Evolutionary conservation across 139 green algal genomes (phyloP), one percentile per base, ranked within the genome.

Genomic region (Micractinium conductrix): DNA sequence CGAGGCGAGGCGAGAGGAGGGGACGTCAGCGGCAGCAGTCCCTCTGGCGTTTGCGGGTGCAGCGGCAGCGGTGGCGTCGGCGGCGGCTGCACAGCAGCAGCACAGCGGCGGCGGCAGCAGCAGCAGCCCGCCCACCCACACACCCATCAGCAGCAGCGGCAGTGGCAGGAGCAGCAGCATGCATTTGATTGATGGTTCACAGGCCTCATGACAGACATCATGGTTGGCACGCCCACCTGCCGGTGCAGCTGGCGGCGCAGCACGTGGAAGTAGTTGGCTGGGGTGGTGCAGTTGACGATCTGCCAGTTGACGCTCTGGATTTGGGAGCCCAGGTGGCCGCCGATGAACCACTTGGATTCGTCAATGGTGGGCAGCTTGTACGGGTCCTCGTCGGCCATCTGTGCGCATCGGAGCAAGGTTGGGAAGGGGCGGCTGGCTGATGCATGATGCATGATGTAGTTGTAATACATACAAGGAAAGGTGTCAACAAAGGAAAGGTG

Each of bases 241-340:
- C 80, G 48, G 76, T 80, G 55, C 67, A 96, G 91, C 91, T 97
- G 94, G 40, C 95, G 88, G n/a, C 97, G 89, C 65, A 99, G 93
- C 45, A 98, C 89, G 76, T 99, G 96, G 95, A 98, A 99, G 93
- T 99, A 99, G 90, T 99, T 99, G 74, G 95, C 97, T 4, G 97
- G 97, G 24, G 97, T 99, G 48, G 97, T 98, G 84, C 91, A 92
- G 92, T 99, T 99, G 76, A 96, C 92, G 0, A 99, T 80, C 84
- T 93, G 86, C 95, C 95, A 98, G 92, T 99, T 99, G 91, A 85
- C 85, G 24, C 83, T 78, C 90, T 99, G 97, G 65, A 97, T 94
- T 89, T 97, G 95, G 2, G 81, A 91, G 70, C 95, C 95, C 75
- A 98, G 88, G 91, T 98, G 95, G 22, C 89, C 91, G 43, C 95